Evolutionary conservation across 2,329 filamentous ascomycete species (phyloP).

Genomic region (Claviceps spartinae): DNA sequence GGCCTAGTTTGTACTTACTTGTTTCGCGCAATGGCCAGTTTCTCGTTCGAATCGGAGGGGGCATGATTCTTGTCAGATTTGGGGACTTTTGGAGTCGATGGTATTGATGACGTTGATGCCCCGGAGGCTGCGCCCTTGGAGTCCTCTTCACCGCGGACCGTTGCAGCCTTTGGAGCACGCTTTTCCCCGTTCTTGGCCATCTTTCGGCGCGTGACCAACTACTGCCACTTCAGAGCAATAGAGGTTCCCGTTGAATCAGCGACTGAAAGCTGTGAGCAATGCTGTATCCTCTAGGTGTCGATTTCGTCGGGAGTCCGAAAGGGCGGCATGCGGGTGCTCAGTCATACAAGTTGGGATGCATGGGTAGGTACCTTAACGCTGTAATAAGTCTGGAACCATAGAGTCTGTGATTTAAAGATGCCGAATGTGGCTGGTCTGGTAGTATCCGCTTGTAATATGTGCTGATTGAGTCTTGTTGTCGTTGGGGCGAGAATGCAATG

Average conservation of each 20-base stretch:
- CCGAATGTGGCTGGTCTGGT: too few species aligned
- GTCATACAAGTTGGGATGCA: too few species aligned
- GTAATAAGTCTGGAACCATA: too few species aligned
- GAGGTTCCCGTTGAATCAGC: neutral
- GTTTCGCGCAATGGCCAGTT: neutral
- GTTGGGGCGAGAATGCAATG: neutral
- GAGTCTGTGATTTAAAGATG: too few species aligned
- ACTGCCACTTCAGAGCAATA: neutral
- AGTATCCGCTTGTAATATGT: too few species aligned
- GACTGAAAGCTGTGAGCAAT: neutral
- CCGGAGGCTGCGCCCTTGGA: neutral
- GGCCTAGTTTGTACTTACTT: neutral
- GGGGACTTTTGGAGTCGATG: neutral
- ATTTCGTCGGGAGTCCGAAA: neutral
- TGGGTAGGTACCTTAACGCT: too few species aligned
- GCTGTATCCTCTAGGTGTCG: neutral
- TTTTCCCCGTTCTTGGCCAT: neutral
- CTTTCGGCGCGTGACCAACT: neutral
- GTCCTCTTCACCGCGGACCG: neutral
- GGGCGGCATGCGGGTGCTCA: neutral
- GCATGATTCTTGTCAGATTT: neutral
- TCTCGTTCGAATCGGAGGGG: neutral
- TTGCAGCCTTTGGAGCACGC: neutral
- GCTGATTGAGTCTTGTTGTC: too few species aligned
- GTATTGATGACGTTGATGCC: neutral